Percentiles rank a stretch among this genome's conserved stretches.
phyloP scores from a whole-genome alignment of 1,284 basidiomycete species.

The Apiotrichum porosum region DNA sequence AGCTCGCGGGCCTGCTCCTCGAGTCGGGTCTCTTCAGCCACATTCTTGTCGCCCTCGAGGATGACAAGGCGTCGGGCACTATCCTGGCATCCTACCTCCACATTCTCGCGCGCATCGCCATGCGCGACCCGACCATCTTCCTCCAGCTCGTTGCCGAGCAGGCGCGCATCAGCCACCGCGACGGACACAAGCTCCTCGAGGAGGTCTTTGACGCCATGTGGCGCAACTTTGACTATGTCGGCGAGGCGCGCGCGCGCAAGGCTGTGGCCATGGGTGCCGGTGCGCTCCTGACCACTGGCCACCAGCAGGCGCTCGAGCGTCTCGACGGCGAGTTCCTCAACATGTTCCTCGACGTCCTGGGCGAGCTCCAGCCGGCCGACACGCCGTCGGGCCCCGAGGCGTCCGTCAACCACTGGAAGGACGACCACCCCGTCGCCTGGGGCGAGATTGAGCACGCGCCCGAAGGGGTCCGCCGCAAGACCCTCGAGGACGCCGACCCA shows the following conservation, averaged over 20 bases:
- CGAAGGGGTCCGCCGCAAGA: slow-evolving; percentile 34
- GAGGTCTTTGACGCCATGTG: slow-evolving; percentile 47
- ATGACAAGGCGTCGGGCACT: slow-evolving; percentile 45
- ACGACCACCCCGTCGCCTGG: slow-evolving; percentile 32
- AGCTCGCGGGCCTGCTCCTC: slow-evolving; percentile 35
- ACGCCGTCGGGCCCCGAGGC: slow-evolving; percentile 40
- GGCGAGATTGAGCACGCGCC: slow-evolving; percentile 40
- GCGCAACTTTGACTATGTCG: slow-evolving; percentile 49
- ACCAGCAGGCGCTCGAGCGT: slow-evolving; percentile 66
- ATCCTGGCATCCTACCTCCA: slow-evolving; percentile 44
- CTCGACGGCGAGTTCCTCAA: slow-evolving; percentile 56
- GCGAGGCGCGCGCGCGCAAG: slow-evolving; percentile 43
- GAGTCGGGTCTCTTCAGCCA: slow-evolving; percentile 42
- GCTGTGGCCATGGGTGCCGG: slow-evolving; percentile 47
- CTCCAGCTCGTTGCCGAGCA: slow-evolving; percentile 38
- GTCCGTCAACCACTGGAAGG: slow-evolving; percentile 30
- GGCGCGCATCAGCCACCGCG: slow-evolving; percentile 24
- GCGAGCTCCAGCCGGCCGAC: slow-evolving; percentile 66
- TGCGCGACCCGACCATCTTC: slow-evolving; percentile 39
- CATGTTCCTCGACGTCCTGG: slow-evolving; percentile 83
- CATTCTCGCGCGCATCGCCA: slow-evolving; percentile 39
- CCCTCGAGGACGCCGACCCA: slow-evolving; percentile 40
- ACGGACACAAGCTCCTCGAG: slow-evolving; percentile 37
- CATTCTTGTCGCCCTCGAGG: slow-evolving; percentile 41
- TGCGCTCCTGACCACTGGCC: slow-evolving; percentile 55